Base-by-base conservation (phyloP, 2,329 filamentous ascomycete species). In the Aureobasidium sp. region DNA sequence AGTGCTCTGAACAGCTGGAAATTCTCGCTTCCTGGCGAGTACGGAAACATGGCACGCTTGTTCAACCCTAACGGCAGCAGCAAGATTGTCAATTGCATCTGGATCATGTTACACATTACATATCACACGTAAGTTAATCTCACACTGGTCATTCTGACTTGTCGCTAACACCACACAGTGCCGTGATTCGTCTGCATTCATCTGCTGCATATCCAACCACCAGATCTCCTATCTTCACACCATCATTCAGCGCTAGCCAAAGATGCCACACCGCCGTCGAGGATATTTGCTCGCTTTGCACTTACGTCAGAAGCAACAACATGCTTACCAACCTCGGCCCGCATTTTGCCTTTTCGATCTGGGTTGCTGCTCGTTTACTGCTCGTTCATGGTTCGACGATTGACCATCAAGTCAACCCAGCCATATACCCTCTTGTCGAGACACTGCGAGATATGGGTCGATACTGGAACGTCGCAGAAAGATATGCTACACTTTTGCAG, bases 121-220 rank as follows among this genome's bases (percentile, higher is more conserved):
- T 96, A 92, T 70, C 90, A 95, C 73, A 95, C 91, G 80, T 84
- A 73, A 78, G 82, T 77, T 13, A 46, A 17, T 27, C 32, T 37
- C 20, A 9, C 52, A 47, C 27, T 39, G 6, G 1, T n/a, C 42
- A 39, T 7, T 20, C 39, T 41, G 17, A 8, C 17, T 9, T 36
- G 23, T 12, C 50, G 32, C 67, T 73, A 53, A 78, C 56, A 27
- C 23, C 32, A 36, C 51, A 32, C 66, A 85, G 82, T 0, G 89
- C 91, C 50, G 87, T 96, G 9, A 96, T 97, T 68, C 86, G 92
- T 39, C 81, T 96, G 27, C 91, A 96, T 76, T 96, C 91, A 0
- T 96, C 91, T 1, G 91, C 92, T 6, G 92, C 91, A 1, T 97
- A 96, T 73, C 92, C 92, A 3, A 95, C 91, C 5, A 94, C 90